phyloP scores from a whole-genome alignment of 1,139 yeast species.

The Geotrichum carabidarum region DNA sequence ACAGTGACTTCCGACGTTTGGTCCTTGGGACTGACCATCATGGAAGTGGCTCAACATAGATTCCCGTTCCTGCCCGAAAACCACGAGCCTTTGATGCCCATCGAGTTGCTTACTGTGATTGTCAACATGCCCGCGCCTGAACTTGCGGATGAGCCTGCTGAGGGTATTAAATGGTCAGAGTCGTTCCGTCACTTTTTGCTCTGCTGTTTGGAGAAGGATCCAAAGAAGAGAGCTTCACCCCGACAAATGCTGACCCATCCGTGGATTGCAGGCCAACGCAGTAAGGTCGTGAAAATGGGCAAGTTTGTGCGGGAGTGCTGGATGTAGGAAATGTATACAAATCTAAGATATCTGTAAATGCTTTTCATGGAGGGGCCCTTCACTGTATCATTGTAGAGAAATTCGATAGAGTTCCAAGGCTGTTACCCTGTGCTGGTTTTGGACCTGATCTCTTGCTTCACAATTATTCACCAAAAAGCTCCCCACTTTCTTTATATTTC shows the following conservation, averaged over 20 bases:
- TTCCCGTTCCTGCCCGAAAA: constrained; percentile 60
- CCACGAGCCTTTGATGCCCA: constrained; percentile 61
- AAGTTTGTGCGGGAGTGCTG: constrained; percentile 77
- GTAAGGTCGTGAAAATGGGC: constrained; percentile 74
- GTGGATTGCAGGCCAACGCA: constrained; percentile 75
- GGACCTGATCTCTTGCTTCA: no score
- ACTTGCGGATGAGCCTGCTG: constrained; percentile 69
- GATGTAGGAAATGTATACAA: constrained; percentile 32
- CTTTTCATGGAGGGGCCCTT: no score
- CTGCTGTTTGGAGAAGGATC: constrained; percentile 76
- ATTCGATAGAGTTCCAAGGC: no score
- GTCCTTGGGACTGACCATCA: constrained; percentile 85
- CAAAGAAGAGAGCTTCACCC: constrained; percentile 80
- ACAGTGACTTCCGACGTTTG: constrained; percentile 93
- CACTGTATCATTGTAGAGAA: no score
- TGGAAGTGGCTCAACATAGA: constrained; percentile 86
- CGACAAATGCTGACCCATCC: constrained; percentile 89
- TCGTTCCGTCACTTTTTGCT: constrained; percentile 78
- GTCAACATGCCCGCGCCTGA: constrained; percentile 73
- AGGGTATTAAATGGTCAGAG: constrained; percentile 73
- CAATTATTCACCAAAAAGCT: no score
- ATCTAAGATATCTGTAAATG: background rate
- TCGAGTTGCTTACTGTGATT: constrained; percentile 76
- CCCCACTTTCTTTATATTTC: no score
- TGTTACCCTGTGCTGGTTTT: no score